These are phyloP conservation scores for Pseudogymnoascus pannorum DNA, from an alignment of 2,329 filamentous ascomycete species.

Conservation along the genomic window DNA sequence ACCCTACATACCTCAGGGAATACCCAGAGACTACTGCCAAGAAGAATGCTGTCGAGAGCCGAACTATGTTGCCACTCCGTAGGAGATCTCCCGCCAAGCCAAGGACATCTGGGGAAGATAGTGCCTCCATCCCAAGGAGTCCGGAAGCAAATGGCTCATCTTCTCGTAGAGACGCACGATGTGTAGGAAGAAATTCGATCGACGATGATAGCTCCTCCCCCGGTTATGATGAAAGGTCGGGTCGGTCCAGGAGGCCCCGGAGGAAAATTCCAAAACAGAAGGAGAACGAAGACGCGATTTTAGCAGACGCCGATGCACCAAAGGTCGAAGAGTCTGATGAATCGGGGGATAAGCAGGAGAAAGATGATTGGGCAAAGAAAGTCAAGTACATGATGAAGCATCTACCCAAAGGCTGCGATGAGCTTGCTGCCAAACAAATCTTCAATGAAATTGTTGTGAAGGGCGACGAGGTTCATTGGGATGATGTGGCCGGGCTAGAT, in stretches of 20 bases:
- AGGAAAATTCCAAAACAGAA: constrained; percentile 26
- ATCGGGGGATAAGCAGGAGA: constrained; percentile 34
- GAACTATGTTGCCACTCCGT: constrained; percentile 28
- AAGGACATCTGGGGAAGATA: constrained; percentile 13
- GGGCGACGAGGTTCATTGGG: constrained; percentile 92
- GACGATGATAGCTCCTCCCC: constrained; percentile 25
- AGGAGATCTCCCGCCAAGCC: constrained; percentile 19
- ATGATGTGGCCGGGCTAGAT: constrained; percentile 84
- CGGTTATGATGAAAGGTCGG: constrained; percentile 26
- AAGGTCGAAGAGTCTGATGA: constrained; percentile 35
- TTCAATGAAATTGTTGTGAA: constrained; percentile 92
- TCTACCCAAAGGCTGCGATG: constrained; percentile 75
- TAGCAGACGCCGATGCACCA: constrained; percentile 31
- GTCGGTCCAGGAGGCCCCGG: constrained; percentile 24
- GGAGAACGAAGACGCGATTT: constrained; percentile 28
- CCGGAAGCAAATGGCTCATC: constrained; percentile 29
- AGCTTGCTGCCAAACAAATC: constrained; percentile 78
- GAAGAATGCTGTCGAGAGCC: constrained; percentile 20
- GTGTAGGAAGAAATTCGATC: constrained; percentile 7
- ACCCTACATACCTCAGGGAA: constrained; percentile 31
- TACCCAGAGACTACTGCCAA: constrained; percentile 28
- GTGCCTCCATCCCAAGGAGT: constrained; percentile 22
- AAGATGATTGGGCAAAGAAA: constrained; percentile 52
- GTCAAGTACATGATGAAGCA: constrained; percentile 64
- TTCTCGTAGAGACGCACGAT: constrained; percentile 13